Percentiles rank a stretch among this genome's conserved stretches.
Conservation (phyloP, 2,329 filamentous ascomycete genomes). For the Xylaria sp. region DNA sequence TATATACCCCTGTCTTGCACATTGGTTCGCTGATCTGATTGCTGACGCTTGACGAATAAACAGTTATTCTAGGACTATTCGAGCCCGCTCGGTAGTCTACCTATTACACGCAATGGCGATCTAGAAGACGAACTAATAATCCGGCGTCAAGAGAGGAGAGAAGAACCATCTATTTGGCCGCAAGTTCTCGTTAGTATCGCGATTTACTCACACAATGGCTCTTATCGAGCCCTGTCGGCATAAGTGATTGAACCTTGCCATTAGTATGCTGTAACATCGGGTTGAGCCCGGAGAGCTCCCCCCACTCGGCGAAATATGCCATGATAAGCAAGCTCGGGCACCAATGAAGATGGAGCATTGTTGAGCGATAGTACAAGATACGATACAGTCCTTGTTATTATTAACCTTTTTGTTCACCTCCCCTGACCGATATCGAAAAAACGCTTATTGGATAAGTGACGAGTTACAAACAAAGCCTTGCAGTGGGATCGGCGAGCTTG, state of each 20-base stretch:
- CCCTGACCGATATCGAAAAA: not conserved
- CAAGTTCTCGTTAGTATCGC: not conserved
- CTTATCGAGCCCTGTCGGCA: slow-evolving; percentile 2
- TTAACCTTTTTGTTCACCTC: slow-evolving; percentile 6
- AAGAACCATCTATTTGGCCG: not conserved
- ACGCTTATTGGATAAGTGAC: slow-evolving; percentile 9
- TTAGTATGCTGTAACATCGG: slow-evolving; percentile 2
- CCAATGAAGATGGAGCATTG: slow-evolving; percentile 24
- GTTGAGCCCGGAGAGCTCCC: slow-evolving; percentile 10
- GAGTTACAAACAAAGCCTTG: not conserved
- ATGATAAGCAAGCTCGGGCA: slow-evolving; percentile 32
- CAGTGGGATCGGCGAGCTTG: not conserved
- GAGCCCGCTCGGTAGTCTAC: too few relatives aligned
- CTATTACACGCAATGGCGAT: not conserved
- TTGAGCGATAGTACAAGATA: slow-evolving; percentile 8
- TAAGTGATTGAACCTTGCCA: not conserved
- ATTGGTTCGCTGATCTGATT: not conserved
- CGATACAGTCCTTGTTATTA: slow-evolving; percentile 10
- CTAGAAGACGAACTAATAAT: not conserved
- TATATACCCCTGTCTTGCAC: not conserved
- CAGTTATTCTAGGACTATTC: not conserved
- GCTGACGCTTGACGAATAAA: not conserved
- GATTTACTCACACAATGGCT: not conserved
- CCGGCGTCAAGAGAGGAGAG: not conserved
- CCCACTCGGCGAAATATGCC: slow-evolving; percentile 13